A percentile compares a stretch with the other conserved stretches of the same genome.
Evolutionary conservation across 1,139 yeast genomes (phyloP).

Genomic region (Saccharomyces hybrid): DNA sequence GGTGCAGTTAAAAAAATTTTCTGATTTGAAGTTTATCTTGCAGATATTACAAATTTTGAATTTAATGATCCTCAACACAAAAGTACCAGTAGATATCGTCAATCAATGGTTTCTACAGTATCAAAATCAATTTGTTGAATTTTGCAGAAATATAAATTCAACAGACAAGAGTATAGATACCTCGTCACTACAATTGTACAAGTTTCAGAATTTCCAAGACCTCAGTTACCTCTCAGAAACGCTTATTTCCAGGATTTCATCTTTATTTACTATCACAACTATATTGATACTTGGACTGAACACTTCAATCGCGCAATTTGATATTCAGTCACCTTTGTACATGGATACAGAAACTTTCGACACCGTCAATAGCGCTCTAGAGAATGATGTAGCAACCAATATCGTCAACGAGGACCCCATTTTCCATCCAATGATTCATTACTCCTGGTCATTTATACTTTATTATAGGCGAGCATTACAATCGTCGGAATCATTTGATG

Average conservation of each 20-base stretch:
- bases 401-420: conserved; percentile 32
- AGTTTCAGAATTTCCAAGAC: not conserved
- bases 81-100: conserved; percentile 30
- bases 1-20: conserved; percentile 35
- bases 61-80: conserved; percentile 33
- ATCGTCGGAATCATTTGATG: not conserved
- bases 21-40: conserved; percentile 35
- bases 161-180: not conserved
- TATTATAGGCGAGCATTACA: not conserved
- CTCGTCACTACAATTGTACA: not conserved
- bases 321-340: not conserved
- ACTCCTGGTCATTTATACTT: conserved; percentile 62
- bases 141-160: not conserved
- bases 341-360: not conserved
- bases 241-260: not conserved
- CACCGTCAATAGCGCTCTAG: not conserved
- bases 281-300: not conserved
- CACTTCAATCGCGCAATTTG: not conserved
- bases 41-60: conserved; percentile 40
- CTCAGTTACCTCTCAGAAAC: not conserved
- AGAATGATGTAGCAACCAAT: conserved; percentile 31
- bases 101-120: conserved; percentile 46
- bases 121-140: not conserved
- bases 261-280: not conserved
- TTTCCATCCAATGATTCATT: conserved; percentile 46